These are phyloP conservation scores for Arachis hypogaea DNA, from an alignment of 306 rosid genomes.

Conservation along the genomic window DNA sequence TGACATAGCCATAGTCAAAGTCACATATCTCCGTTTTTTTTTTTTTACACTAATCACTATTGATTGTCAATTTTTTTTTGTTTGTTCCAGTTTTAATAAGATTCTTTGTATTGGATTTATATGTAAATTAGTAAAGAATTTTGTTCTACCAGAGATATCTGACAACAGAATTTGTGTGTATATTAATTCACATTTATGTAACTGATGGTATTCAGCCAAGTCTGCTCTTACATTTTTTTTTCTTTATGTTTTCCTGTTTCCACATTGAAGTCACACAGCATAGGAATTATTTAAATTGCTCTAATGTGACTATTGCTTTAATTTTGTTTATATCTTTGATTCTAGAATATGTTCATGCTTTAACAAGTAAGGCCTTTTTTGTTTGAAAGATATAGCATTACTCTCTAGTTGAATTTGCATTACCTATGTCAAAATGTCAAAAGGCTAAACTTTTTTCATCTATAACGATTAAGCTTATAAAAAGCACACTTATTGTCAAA, in stretches of 20 bases:
- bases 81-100: constrained; percentile 44
- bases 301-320: no score
- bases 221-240: neutral
- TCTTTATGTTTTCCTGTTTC: neutral
- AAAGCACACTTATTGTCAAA: no score
- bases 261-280: neutral
- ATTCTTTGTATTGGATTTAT: constrained; percentile 46
- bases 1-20: constrained; percentile 13
- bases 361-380: no score
- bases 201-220: constrained; percentile 12
- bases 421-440: no score
- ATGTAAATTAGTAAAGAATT: constrained; percentile 68
- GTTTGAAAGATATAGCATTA: no score
- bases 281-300: neutral
- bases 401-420: no score
- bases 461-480: no score
- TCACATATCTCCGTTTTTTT: constrained; percentile 16
- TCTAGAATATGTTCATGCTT: no score
- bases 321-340: no score
- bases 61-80: constrained; percentile 37
- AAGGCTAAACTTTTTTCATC: no score
- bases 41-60: constrained; percentile 37
- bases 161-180: constrained; percentile 48
- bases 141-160: constrained; percentile 49
- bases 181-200: constrained; percentile 26